Evolutionary conservation across 2,329 filamentous ascomycete species (phyloP), one percentile per base, ranked within the genome.

Genomic region (Periglandula ipomoeae): DNA sequence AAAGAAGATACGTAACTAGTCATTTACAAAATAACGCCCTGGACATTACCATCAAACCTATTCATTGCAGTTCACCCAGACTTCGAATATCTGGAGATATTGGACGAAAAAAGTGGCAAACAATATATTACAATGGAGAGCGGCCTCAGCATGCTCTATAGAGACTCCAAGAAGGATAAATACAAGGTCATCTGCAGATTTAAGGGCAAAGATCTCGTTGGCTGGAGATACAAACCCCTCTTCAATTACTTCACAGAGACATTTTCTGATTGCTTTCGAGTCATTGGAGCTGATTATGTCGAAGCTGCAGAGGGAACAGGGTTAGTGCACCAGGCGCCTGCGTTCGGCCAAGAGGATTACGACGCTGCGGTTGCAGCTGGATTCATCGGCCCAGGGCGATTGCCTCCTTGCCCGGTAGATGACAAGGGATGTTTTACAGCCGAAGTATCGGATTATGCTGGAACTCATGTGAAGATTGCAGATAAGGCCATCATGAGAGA

Each of bases 331-430:
- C 84, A 87, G 63, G 72, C 85, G 5, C 85, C 85, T 8, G 83
- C 84, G 1, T 88, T 85, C 58, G 85, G 85, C 74, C 82, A 87
- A 65, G 85, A 88, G 56, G 85, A 88, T 79, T 88, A 87, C 67
- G 76, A 78, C 55, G 75, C 85, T 50, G 81, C 79, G 5, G 67
- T 82, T 60, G 75, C 82, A 48, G 69, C 75, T 40, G 84, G 83
- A 37, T 72, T 87, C 52, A 82, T 88, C 61, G 78, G 62, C 49
- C 77, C 81, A 44, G 72, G 73, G 37, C 75, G 82, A 43, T 68
- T 75, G 43, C 82, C 85, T 9, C 84, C 84, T 5, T 86, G 86
- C 58, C 85, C 85, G 7, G 81, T 89, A 20, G 81, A 87, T 57
- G 78, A 84, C 11, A 59, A 59, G 39, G 58, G 58, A 15, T 53